These are phyloP conservation scores for Narthecium ossifragum DNA, from an alignment of 106 monocot species.

Conservation along the genomic window DNA sequence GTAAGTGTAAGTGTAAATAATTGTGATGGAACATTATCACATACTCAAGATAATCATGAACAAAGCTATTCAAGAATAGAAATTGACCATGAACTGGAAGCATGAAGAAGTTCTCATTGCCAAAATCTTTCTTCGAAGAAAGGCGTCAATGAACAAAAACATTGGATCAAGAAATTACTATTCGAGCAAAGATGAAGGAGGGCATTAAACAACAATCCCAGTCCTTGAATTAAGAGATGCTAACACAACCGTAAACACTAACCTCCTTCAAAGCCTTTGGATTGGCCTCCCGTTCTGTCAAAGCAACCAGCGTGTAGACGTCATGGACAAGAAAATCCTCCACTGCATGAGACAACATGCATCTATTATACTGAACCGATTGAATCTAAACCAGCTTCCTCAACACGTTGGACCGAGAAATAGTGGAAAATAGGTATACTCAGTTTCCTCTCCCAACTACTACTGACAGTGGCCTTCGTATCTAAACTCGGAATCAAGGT, in stretches of 20 bases:
- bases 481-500: neutral
- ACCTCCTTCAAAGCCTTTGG: conserved; percentile 19
- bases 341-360: conserved; percentile 11
- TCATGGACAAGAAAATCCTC: conserved; percentile 30
- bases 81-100: neutral
- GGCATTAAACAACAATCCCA: neutral
- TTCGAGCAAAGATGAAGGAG: neutral
- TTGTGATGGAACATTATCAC: neutral
- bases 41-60: neutral
- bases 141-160: neutral
- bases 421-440: no score
- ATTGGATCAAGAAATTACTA: no score
- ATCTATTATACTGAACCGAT: neutral
- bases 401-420: neutral
- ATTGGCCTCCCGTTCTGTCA: conserved; percentile 8
- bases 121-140: neutral
- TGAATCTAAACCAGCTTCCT: neutral
- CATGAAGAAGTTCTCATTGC: neutral
- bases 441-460: no score
- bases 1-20: no score
- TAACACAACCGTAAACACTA: neutral
- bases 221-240: neutral
- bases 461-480: no score
- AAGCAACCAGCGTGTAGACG: conserved; percentile 1
- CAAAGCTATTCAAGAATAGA: neutral